Conservation (phyloP, 164 flowering plant genomes). For the Nymphaea thermarum region DNA sequence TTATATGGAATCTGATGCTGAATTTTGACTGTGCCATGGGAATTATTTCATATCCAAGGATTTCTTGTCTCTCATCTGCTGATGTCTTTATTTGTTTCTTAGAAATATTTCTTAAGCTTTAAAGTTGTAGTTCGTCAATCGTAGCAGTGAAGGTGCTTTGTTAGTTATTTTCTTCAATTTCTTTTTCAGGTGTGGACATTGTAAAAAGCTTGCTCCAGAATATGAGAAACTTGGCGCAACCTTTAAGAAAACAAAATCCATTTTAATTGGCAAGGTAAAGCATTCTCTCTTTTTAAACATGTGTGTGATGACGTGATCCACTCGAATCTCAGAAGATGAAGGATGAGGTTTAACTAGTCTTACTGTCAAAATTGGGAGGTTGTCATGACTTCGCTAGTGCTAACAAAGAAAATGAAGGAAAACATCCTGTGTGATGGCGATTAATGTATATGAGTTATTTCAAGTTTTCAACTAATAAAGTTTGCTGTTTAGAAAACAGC, state of each 20-base stretch:
- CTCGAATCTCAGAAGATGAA: no score
- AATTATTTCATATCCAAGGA: neutral
- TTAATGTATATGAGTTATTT: no score
- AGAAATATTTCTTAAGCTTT: neutral
- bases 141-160: neutral
- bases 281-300: neutral
- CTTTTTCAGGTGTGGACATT: conserved; percentile 87
- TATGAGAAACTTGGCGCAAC: conserved; percentile 85
- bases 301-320: no score
- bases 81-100: neutral
- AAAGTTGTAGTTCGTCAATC: no score
- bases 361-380: no score
- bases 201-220: conserved; percentile 99
- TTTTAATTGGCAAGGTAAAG: conserved; percentile 86
- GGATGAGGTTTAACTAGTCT: no score
- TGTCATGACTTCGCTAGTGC: no score
- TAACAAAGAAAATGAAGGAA: no score
- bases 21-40: neutral
- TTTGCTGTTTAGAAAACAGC: no score
- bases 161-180: neutral
- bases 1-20: neutral
- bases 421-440: no score
- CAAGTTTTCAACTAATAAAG: no score
- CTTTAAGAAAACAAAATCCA: conserved; percentile 84
- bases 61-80: neutral